Base-by-base conservation (phyloP, 108 stramenopile genomes). In the Skeletonema costatum region DNA sequence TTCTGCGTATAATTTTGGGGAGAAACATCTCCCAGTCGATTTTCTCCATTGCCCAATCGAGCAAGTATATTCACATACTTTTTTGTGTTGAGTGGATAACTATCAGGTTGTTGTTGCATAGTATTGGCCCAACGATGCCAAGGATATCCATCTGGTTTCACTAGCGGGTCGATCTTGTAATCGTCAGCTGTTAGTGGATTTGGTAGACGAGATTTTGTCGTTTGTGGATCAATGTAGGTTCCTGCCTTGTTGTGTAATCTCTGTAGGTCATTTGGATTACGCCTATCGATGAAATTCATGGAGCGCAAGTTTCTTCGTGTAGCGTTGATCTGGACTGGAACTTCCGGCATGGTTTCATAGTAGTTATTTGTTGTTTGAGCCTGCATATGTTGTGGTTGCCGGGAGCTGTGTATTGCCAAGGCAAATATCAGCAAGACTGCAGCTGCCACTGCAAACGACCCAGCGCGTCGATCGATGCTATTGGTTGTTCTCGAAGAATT, bases 41-140 rank as follows among this genome's bases (percentile, higher is more conserved):
- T 70, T 29, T 56, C 53, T 17, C 76, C 76, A 17, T 59, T 38
- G 2, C 76, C 76, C 53, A 77, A 30, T 77, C 69, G 44, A 3
- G 68, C 60, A 12, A 77, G 63, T 53, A 77, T 70, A 33, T 3
- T 38, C 7, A 77, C 63, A 60, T 70, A 77, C 10, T 77, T 77
- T 33, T 44, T 38, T 12, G 60, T 68, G 64, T 77, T 77, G 53
- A 77, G 51, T 10, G 68, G 61, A 41, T 77, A 77, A 16, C 6
- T 32, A 41, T 38, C 31, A 42, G 51, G 19, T 21, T 25, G 19
- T 56, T 56, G 53, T 25, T 56, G 16, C 42, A n/a, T 62, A 46
- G 19, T 63, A 59, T 48, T 41, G 62, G 17, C 46, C 76, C 76
- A 77, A 58, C 76, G 68, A 77, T 77, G 76, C 76, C 76, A 77